A percentile compares a stretch with the other conserved stretches of the same genome.
phyloP scores from a whole-genome alignment of 768 basidiomycete species.

The Tulasnella sp. region DNA sequence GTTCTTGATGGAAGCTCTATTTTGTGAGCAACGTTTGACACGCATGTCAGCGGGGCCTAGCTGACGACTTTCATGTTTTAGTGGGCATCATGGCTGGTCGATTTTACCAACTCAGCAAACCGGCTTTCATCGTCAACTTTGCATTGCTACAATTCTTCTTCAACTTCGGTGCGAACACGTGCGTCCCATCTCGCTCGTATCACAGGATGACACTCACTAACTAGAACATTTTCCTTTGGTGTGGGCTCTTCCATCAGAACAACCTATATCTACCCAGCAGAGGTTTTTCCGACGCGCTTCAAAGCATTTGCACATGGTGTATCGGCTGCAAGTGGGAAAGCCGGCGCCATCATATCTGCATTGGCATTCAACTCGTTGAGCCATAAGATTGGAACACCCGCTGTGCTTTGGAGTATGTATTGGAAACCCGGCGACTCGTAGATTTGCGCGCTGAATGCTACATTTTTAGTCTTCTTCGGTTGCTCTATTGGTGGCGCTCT shows the following conservation, averaged over 20 bases:
- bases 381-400: slow-evolving; percentile 64
- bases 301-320: slow-evolving; percentile 75
- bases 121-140: slow-evolving; percentile 71
- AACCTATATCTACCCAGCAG: slow-evolving; percentile 72
- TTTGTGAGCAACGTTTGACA: slow-evolving; percentile 50
- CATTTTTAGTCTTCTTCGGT: not conserved
- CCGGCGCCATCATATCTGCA: slow-evolving; percentile 75
- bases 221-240: not conserved
- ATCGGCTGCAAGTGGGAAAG: slow-evolving; percentile 75
- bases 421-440: not conserved
- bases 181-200: slow-evolving; percentile 39
- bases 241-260: not conserved
- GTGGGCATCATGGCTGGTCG: slow-evolving; percentile 71
- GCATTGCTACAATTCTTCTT: slow-evolving; percentile 76
- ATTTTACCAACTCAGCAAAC: slow-evolving; percentile 59
- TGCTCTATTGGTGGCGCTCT: not conserved
- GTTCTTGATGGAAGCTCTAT: slow-evolving; percentile 67
- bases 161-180: slow-evolving; percentile 79
- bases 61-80: slow-evolving; percentile 38
- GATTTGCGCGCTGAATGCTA: no score
- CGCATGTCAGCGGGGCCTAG: not conserved
- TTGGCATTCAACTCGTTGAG: slow-evolving; percentile 67
- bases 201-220: not conserved
- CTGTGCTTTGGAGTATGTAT: slow-evolving; percentile 70
- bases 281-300: slow-evolving; percentile 79